Evolutionary conservation across 441 rosid genomes (phyloP).

Genomic region (Aleurites moluccanus): DNA sequence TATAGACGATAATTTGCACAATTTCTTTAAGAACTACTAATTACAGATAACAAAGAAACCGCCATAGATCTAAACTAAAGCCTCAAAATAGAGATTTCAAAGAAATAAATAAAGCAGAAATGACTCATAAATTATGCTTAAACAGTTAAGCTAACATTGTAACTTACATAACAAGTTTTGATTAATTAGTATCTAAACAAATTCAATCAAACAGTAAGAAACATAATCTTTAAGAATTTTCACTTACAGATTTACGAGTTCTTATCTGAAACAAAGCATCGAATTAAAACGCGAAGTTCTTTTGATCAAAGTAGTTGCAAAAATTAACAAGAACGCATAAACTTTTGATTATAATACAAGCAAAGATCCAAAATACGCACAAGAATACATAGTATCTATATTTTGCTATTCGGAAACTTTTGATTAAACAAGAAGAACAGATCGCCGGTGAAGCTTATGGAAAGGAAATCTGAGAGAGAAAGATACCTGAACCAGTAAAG

Average conservation of each 20-base stretch:
- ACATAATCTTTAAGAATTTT: neutral
- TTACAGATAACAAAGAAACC: neutral
- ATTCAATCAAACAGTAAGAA: neutral
- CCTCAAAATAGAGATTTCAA: neutral
- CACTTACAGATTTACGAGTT: neutral
- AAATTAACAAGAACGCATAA: neutral
- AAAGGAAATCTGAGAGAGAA: neutral
- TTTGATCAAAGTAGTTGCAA: neutral
- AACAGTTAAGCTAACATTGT: neutral
- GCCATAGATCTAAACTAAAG: neutral
- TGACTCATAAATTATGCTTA: neutral
- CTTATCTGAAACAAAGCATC: neutral
- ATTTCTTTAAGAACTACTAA: neutral
- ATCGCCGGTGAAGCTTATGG: neutral
- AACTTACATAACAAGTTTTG: neutral
- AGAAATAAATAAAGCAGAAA: neutral
- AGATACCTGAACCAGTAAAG: slow-evolving; percentile 19
- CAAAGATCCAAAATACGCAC: too few species aligned
- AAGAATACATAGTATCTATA: too few species aligned
- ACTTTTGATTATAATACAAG: neutral
- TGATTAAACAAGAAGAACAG: neutral
- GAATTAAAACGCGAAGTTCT: neutral
- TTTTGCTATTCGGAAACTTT: neutral
- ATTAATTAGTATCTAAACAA: neutral
- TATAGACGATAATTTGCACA: neutral